These are phyloP conservation scores for Neurospora hispaniola DNA, from an alignment of 495 filamentous ascomycete species.

Conservation along the genomic window DNA sequence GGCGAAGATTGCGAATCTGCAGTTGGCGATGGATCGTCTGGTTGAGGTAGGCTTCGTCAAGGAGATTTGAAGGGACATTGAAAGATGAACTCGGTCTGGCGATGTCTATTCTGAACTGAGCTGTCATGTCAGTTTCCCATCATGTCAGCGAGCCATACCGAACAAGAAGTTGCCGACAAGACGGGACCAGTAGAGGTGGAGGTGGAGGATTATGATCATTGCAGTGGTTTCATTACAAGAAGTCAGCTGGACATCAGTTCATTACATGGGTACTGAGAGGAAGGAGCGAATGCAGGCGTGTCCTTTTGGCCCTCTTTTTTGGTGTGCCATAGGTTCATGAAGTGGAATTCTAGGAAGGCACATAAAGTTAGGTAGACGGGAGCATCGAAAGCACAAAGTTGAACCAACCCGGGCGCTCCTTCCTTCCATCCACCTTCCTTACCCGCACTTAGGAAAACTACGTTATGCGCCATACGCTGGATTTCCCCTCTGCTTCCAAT, in stretches of 20 bases:
- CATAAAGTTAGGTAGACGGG: not conserved
- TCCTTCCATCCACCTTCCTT: not conserved
- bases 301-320: not conserved
- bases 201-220: not conserved
- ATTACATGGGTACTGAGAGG: not conserved
- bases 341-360: not conserved
- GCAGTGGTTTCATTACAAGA: not conserved
- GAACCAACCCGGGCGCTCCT: not conserved
- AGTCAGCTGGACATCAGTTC: not conserved
- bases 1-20: constrained; percentile 50
- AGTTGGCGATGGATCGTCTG: constrained; percentile 48
- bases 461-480: not conserved
- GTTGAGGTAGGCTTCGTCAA: constrained; percentile 66
- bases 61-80: constrained; percentile 34
- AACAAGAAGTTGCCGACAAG: not conserved
- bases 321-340: not conserved
- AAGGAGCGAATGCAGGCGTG: not conserved
- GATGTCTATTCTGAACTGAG: not conserved
- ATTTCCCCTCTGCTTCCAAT: not conserved
- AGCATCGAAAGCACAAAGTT: not conserved
- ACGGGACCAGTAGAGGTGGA: not conserved
- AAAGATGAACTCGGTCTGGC: not conserved
- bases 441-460: not conserved
- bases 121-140: not conserved
- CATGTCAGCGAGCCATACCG: not conserved